Base-by-base conservation (phyloP, 2,329 filamentous ascomycete genomes). In the Bipolaris zeicola region DNA sequence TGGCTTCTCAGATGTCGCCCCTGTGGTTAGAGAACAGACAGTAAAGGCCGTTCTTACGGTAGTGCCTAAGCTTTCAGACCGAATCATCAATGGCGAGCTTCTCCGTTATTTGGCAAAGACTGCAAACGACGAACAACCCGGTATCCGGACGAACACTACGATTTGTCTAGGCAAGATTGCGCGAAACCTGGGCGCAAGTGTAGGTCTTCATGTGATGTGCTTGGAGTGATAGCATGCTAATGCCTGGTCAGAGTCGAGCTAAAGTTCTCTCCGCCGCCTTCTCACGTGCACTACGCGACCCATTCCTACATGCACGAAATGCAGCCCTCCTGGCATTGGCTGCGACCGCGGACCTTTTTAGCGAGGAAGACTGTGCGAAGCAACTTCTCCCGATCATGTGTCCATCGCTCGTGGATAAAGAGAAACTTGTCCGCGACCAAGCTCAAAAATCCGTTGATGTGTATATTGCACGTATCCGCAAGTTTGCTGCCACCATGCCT, bases 91-190 rank as follows among this genome's bases (percentile, higher is more conserved):
- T 65, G 94, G 95, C 51, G 95, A 99, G 66, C 82, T 99, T 10
- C 80, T 99, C 20, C 90, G 90, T 67, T 89, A 96, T 70, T 83
- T 99, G 26, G 95, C 95, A 41, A 97, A 96, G 75, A 97, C 94
- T 1, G 92, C 95, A 43, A 99, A 98, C 67, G 95, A 99, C 61
- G 95, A 98, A 68, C 94, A 99, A 70, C 92, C 95, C 1, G 95
- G 95, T 0, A 99, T 99, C 63, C 87, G 95, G 60, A 99, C 95
- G 7, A 99, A 99, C 74, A 99, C 95, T 0, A 99, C 95, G 1
- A 99, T 99, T 53, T 98, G 94, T 72, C 79, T 99, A 0, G 95
- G 95, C 20, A 98, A 97, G 71, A 97, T 99, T 66, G 93, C 95
- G 13, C 93, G 92, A 67, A 90, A 96, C 67, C 81, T 99, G 1